Evolutionary conservation across 352 stramenopile species (phyloP), one percentile per base, ranked within the genome.

Genomic region (Globisporangium paddicum): DNA sequence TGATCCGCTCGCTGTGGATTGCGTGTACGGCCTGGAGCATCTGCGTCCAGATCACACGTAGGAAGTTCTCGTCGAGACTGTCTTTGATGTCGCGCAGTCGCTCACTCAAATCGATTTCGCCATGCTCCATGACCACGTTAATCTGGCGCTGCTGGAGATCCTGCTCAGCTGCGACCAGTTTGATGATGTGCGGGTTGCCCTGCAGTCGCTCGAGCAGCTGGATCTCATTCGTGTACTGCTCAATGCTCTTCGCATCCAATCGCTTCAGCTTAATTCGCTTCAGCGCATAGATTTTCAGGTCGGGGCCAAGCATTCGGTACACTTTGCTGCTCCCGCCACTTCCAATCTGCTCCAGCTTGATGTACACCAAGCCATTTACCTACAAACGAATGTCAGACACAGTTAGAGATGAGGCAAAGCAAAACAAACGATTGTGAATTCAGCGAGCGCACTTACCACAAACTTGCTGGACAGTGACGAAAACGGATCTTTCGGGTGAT

Each of bases 141-240:
- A 93, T 87, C 37, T 78, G 68, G 18, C 82, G 76, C 44, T 87
- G 77, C 40, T 82, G 68, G 3, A 87, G 72, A 64, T 99, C 92
- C 16, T 98, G 85, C 67, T 99, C 86, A 2, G 92, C 93, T 58
- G 97, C 95, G 50, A 98, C 82, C 21, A 99, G 69, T 58, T 88
- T 82, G 67, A 99, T 99, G 64, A 99, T 99, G 32, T 96, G 85
- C 9, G 89, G 92, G 58, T 98, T 98, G 3, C 94, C 96, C 64
- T 96, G 87, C 14, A 99, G 72, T 8, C 76, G 69, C 75, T 96
- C 75, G 25, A 99, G 71, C 11, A 99, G 67, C 21, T 95, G 79
- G 60, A 99, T 99, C 74, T 99, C 97, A 63, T 99, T 99, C 21
- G 93, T 92, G 66, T 98, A 99, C 58, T 96, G 94, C 54, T 95